Conservation (phyloP, 495 filamentous ascomycete genomes). For the Daldinia concentrica region DNA sequence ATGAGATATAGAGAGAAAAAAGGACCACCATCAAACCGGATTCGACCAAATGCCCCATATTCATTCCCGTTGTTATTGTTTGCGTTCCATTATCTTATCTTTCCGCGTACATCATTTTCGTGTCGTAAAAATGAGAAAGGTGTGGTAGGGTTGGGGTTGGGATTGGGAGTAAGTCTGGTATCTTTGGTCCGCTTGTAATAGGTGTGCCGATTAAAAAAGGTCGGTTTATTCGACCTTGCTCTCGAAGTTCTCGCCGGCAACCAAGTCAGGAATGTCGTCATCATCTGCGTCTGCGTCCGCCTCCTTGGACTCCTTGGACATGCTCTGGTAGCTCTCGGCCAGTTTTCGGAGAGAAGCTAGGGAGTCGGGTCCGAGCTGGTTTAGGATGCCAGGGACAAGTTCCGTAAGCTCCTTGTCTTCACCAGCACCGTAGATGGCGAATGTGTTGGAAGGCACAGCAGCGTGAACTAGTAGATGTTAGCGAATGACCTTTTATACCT, state of each 20-base stretch:
- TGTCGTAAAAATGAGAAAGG: constrained; percentile 26
- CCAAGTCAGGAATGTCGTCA: constrained; percentile 94
- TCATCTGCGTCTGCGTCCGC: constrained; percentile 59
- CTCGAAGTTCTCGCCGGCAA: constrained; percentile 97
- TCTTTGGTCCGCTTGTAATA: constrained; percentile 26
- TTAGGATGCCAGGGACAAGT: constrained; percentile 98
- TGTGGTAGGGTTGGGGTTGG: not conserved
- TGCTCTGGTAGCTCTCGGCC: constrained; percentile 98
- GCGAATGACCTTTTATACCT: not conserved
- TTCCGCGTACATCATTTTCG: constrained; percentile 24
- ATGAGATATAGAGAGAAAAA: constrained; percentile 15
- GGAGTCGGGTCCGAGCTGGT: constrained; percentile 97
- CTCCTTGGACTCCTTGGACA: constrained; percentile 96
- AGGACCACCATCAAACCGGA: constrained; percentile 29
- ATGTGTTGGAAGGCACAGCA: constrained; percentile 93
- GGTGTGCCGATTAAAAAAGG: constrained; percentile 12
- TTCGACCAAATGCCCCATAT: constrained; percentile 40
- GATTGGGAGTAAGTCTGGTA: not conserved
- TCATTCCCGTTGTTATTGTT: constrained; percentile 23
- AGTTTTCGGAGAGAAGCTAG: constrained; percentile 98
- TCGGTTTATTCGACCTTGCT: constrained; percentile 84
- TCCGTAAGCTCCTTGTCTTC: constrained; percentile 99
- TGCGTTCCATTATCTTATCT: constrained; percentile 10
- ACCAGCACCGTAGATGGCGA: constrained; percentile 98
- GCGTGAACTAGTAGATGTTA: constrained; percentile 79